phyloP scores from a whole-genome alignment of 352 stramenopile genomes.

The Phytophthora tentaculata region DNA sequence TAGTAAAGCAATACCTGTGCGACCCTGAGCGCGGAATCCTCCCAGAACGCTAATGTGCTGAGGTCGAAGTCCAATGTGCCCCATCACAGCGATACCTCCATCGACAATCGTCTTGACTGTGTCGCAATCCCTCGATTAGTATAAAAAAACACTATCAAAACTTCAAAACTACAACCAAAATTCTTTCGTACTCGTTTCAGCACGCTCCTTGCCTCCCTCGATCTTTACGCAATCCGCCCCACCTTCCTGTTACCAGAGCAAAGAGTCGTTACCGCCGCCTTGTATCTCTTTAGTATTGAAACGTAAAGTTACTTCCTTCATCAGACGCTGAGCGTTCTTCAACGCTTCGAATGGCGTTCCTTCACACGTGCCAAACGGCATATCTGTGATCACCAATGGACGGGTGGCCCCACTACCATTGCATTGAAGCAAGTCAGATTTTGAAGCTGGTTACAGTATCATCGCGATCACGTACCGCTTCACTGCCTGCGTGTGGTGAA shows the following conservation, averaged over 20 bases:
- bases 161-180: background rate
- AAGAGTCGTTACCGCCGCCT: background rate
- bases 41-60: slow-evolving; percentile 96
- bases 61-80: slow-evolving; percentile 97
- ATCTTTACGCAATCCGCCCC: slow-evolving; percentile 98
- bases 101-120: slow-evolving; percentile 77
- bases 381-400: slow-evolving; percentile 97
- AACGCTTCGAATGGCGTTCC: slow-evolving; percentile 90
- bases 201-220: slow-evolving; percentile 92
- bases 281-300: background rate
- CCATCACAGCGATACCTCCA: slow-evolving; percentile 96
- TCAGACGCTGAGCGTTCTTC: slow-evolving; percentile 95
- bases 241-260: slow-evolving; percentile 82
- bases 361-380: slow-evolving; percentile 99
- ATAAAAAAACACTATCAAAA: background rate
- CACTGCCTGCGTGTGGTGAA: slow-evolving; percentile 97
- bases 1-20: slow-evolving; percentile 78
- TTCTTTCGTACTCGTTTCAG: slow-evolving; percentile 60
- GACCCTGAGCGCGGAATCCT: slow-evolving; percentile 96
- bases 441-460: too few species aligned
- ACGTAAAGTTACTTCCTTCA: slow-evolving; percentile 55
- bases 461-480: slow-evolving; percentile 66
- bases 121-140: slow-evolving; percentile 1
- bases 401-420: slow-evolving; percentile 65
- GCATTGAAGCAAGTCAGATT: background rate